phyloP scores from a whole-genome alignment of 495 filamentous ascomycete species.

The Bathelium albidoporum region DNA sequence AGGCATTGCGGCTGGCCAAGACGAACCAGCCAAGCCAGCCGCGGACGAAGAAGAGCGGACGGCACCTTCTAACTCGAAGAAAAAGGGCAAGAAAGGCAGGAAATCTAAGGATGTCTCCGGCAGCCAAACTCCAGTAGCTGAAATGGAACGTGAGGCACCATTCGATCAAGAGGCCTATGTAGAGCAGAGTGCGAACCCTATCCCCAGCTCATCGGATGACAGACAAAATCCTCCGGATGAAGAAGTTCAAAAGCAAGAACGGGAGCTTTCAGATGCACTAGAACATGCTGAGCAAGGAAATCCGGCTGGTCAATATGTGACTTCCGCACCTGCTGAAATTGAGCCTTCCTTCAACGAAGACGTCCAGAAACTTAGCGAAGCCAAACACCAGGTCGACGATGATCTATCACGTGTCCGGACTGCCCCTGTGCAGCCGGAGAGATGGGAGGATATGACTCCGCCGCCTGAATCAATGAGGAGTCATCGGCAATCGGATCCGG shows the following conservation, averaged over 20 bases:
- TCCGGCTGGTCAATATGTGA: background rate
- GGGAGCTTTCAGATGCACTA: background rate
- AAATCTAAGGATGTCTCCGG: constrained; percentile 7
- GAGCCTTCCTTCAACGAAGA: background rate
- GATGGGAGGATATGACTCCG: background rate
- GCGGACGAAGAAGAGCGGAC: background rate
- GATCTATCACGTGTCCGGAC: background rate
- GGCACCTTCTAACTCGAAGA: background rate
- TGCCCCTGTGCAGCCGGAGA: background rate
- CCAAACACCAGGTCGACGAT: background rate
- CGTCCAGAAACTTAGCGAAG: background rate
- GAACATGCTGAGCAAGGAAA: background rate
- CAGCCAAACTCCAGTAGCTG: background rate
- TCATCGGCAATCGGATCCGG: background rate
- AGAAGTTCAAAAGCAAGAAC: background rate
- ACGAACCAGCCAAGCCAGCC: background rate
- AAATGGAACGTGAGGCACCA: background rate
- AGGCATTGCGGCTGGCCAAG: background rate
- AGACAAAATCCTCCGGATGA: background rate
- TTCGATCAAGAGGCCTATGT: background rate
- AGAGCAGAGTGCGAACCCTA: background rate
- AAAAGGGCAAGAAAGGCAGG: constrained; percentile 12
- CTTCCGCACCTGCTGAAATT: background rate
- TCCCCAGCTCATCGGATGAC: background rate
- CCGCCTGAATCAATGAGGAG: background rate